Conservation (phyloP, 129 eudicot species). For the Helianthus annuus region DNA sequence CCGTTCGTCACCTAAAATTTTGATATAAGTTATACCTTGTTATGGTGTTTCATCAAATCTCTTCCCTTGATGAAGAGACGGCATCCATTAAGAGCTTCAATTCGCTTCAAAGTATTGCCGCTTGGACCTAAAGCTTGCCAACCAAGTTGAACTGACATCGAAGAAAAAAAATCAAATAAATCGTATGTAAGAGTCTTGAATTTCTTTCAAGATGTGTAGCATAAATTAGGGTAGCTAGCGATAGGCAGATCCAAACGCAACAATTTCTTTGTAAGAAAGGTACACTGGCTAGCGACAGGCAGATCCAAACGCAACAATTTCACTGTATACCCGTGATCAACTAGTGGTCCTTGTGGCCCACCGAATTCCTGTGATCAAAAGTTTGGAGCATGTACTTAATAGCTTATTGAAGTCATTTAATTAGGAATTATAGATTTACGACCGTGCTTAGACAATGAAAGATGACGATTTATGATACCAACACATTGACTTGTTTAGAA, state of each 20-base stretch:
- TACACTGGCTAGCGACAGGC: slow-evolving; percentile 47
- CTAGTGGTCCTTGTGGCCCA: slow-evolving; percentile 48
- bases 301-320: no score
- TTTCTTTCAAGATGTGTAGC: background rate
- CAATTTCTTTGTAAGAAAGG: background rate
- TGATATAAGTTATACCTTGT: no score
- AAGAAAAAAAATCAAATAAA: background rate
- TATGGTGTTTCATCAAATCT: no score
- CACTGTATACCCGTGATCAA: slow-evolving; percentile 50
- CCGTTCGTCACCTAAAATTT: no score
- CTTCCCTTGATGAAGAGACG: no score
- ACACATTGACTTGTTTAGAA: no score
- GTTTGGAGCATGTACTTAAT: background rate
- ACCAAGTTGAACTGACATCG: no score
- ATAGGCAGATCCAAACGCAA: no score
- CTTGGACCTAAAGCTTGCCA: no score
- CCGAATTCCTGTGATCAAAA: slow-evolving; percentile 43
- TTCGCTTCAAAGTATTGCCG: no score
- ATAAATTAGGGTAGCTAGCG: background rate
- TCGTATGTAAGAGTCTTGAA: background rate
- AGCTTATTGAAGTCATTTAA: background rate
- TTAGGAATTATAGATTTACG: background rate
- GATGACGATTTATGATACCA: no score
- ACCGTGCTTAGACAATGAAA: background rate
- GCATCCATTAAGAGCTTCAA: no score